A percentile compares a stretch with the other conserved stretches of the same genome.
These are phyloP conservation scores for Trichoderma lentiforme DNA, from an alignment of 2,329 filamentous ascomycete species.

Conservation along the genomic window DNA sequence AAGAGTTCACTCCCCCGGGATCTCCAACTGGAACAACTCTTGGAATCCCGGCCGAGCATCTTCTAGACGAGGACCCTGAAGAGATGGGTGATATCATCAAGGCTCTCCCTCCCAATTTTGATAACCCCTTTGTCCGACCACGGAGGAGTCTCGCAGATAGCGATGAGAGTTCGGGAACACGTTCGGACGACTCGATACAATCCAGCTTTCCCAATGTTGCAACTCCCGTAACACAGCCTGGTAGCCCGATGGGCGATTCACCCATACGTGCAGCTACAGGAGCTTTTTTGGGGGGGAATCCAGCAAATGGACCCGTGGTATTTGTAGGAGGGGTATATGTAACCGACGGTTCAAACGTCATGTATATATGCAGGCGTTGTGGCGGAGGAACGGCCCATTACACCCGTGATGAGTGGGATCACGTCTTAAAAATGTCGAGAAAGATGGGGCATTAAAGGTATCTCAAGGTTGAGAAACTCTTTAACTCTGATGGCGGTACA, in stretches of 20 bases:
- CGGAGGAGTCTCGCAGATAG: background rate
- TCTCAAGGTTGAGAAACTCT: background rate
- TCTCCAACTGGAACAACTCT: background rate
- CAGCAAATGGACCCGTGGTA: background rate
- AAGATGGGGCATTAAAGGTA: background rate
- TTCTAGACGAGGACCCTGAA: background rate
- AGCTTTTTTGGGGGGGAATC: background rate
- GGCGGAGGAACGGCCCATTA: background rate
- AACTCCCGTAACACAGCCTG: background rate
- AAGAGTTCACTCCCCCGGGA: background rate
- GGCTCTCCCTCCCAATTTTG: background rate
- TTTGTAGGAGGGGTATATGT: background rate
- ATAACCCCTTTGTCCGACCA: background rate
- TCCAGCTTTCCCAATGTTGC: background rate
- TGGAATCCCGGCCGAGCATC: conserved; percentile 6
- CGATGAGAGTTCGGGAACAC: background rate
- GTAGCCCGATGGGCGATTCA: background rate
- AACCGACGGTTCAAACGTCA: background rate
- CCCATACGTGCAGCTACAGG: background rate
- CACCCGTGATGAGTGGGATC: background rate
- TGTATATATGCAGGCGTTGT: background rate
- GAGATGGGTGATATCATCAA: background rate
- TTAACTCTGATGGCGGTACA: background rate
- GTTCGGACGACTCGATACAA: background rate
- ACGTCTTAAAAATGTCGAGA: background rate